Evolutionary conservation across 495 filamentous ascomycete species (phyloP), one percentile per base, ranked within the genome.

Genomic region (Xylaria cubensis): DNA sequence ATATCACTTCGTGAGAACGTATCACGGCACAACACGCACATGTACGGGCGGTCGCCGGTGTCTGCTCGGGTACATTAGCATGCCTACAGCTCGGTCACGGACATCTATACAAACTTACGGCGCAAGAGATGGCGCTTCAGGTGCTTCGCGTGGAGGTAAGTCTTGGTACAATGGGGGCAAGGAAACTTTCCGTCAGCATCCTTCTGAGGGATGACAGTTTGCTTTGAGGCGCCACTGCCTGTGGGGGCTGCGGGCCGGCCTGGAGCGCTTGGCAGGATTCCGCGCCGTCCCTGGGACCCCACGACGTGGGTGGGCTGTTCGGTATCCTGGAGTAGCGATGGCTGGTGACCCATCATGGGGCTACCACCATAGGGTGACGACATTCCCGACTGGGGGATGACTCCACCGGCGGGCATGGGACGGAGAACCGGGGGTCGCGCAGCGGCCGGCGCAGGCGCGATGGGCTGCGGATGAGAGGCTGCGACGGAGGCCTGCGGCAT

Each of bases 1-100:
- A 99, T 99, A 81, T 99, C 96, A 85, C 93, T 97, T 79, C 96
- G 91, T 34, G 95, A 97, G 84, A 99, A 99, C n/a, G 93, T 98
- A 82, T 99, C 96, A 80, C 94, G 92, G 85, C 96, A 99, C 55
- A 99, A 87, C 72, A 94, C 91, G 84, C 96, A 99, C 89, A 94
- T 94, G 84, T 99, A 99, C 36, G 96, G 96, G 65, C 96, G 92
- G 79, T 97, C 94, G 75, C 96, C 96, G 71, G 96, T 97, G 83
- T 99, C 94, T 97, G 74, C 36, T 46, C 72, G 65, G 65, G 67
- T 36, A 19, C 59, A 74, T 76, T 68, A 78, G 67, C 42, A 74
- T 48, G 69, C 58, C 42, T 71, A 68, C 34, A 79, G 62, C 67
- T 55, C 32, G 34, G 55, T 36, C 41, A 65, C 56, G 70, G 72